These are phyloP conservation scores for Chaetomium tenue DNA, from an alignment of 495 filamentous ascomycete species.

Conservation along the genomic window DNA sequence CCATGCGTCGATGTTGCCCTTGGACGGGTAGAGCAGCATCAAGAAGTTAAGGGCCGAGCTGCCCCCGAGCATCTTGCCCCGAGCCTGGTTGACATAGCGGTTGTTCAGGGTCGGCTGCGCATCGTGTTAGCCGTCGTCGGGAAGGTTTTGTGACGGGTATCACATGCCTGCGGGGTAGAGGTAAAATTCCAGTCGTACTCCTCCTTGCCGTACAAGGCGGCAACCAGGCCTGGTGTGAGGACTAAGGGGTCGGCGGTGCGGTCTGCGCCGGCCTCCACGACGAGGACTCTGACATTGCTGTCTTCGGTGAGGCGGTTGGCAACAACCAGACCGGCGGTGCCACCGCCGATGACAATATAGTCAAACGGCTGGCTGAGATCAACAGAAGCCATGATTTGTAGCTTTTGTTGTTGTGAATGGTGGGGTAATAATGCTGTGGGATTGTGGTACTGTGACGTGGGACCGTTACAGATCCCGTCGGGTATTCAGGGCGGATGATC, in stretches of 20 bases:
- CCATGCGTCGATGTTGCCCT: slow-evolving; percentile 54
- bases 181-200: slow-evolving; percentile 57
- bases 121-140: slow-evolving; percentile 15
- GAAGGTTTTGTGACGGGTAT: neutral
- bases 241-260: slow-evolving; percentile 48
- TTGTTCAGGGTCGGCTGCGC: slow-evolving; percentile 36
- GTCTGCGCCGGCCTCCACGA: slow-evolving; percentile 57
- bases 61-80: slow-evolving; percentile 58
- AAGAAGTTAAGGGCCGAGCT: slow-evolving; percentile 56
- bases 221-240: slow-evolving; percentile 47
- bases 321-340: slow-evolving; percentile 85
- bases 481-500: neutral
- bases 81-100: slow-evolving; percentile 39
- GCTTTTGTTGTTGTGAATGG: neutral
- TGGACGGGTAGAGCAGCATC: slow-evolving; percentile 48
- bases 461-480: neutral
- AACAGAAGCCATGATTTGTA: slow-evolving; percentile 11
- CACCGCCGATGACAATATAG: slow-evolving; percentile 83
- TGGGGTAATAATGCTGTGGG: neutral
- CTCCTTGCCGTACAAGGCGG: slow-evolving; percentile 46
- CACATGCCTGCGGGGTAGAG: slow-evolving; percentile 49
- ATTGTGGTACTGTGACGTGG: neutral
- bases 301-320: slow-evolving; percentile 57
- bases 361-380: slow-evolving; percentile 54
- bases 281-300: slow-evolving; percentile 42